Percentiles rank a stretch among this genome's conserved stretches.
These are phyloP conservation scores for Calocera viscosa DNA, from an alignment of 768 basidiomycete species.

Conservation along the genomic window DNA sequence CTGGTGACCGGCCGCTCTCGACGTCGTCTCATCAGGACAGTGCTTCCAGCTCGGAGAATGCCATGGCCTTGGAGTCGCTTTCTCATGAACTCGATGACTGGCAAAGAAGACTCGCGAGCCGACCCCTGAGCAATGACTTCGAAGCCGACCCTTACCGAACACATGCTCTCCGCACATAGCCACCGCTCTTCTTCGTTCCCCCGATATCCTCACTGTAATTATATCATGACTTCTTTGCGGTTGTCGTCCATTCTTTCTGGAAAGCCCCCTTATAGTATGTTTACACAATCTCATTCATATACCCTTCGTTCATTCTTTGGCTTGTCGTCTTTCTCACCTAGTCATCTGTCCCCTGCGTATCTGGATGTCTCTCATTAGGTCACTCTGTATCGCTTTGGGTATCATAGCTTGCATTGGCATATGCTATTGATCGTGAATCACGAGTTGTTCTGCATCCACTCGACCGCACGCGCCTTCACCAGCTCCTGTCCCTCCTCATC, in stretches of 20 bases:
- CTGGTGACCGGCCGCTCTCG: constrained; percentile 43
- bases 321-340: not conserved
- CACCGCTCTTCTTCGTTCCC: not conserved
- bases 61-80: constrained; percentile 59
- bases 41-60: constrained; percentile 73
- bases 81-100: constrained; percentile 75
- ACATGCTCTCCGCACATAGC: not conserved
- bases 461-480: constrained; percentile 82
- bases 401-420: constrained; percentile 7
- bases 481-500: constrained; percentile 66
- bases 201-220: not conserved
- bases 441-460: constrained; percentile 59
- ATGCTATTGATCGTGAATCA: constrained; percentile 4
- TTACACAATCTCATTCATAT: constrained; percentile 5
- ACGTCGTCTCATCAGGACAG: constrained; percentile 47
- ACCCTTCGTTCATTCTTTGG: constrained; percentile 7
- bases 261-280: not conserved
- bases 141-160: constrained; percentile 5
- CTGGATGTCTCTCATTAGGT: constrained; percentile 5
- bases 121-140: constrained; percentile 5
- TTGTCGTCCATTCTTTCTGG: constrained; percentile 6
- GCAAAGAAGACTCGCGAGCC: constrained; percentile 67
- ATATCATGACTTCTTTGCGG: not conserved
- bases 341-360: not conserved
- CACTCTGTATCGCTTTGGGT: constrained; percentile 5